Evolutionary conservation across 2,329 filamentous ascomycete species (phyloP).

Genomic region (Colletotrichum spinosum): DNA sequence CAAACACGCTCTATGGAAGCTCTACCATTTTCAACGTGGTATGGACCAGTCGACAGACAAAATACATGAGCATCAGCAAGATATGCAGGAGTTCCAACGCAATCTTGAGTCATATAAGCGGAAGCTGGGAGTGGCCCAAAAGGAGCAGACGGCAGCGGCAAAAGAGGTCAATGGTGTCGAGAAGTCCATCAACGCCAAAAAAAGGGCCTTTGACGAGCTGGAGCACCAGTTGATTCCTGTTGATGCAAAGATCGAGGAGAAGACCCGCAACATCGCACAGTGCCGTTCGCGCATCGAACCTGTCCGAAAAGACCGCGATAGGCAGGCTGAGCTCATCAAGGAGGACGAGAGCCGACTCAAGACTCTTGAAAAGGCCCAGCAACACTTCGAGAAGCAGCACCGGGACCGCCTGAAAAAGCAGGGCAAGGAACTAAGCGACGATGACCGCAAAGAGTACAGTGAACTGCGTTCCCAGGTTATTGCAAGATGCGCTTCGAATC

Average conservation of each 20-base stretch:
- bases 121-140: slow-evolving; percentile 82
- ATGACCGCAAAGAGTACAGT: slow-evolving; percentile 91
- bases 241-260: slow-evolving; percentile 90
- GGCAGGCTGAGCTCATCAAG: slow-evolving; percentile 75
- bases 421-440: slow-evolving; percentile 85
- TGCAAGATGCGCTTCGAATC: slow-evolving; percentile 82
- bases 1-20: slow-evolving; percentile 94
- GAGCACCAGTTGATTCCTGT: slow-evolving; percentile 89
- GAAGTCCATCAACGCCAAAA: slow-evolving; percentile 84
- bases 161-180: slow-evolving; percentile 86
- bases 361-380: slow-evolving; percentile 88
- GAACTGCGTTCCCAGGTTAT: slow-evolving; percentile 86
- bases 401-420: slow-evolving; percentile 86
- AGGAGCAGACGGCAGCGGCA: slow-evolving; percentile 82
- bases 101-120: slow-evolving; percentile 88
- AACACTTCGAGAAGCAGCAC: slow-evolving; percentile 90
- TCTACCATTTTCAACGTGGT: slow-evolving; percentile 92
- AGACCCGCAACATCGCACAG: slow-evolving; percentile 75
- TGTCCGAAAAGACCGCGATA: slow-evolving; percentile 80
- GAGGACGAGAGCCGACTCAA: slow-evolving; percentile 84
- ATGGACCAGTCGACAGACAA: slow-evolving; percentile 92
- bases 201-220: slow-evolving; percentile 87
- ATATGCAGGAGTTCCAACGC: slow-evolving; percentile 91
- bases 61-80: slow-evolving; percentile 93
- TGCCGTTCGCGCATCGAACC: slow-evolving; percentile 76